Evolutionary conservation across 225 moss, liverwort and hornwort genomes (phyloP).

Genomic region (Neckera pumila): DNA sequence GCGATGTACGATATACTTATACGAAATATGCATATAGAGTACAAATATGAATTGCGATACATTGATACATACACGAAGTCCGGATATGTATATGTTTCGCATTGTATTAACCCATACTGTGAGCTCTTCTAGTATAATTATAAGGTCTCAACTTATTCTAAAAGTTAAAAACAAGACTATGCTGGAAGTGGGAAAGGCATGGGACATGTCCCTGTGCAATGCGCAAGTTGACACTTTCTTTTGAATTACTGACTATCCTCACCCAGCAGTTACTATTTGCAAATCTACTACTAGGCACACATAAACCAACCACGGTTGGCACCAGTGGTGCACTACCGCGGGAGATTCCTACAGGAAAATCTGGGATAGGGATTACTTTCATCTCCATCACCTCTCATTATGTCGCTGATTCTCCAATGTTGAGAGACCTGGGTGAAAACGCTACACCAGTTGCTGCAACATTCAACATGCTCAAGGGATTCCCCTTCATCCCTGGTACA

Average conservation of each 20-base stretch:
- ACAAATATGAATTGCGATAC: too few species aligned
- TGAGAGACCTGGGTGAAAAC: neutral
- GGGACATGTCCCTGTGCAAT: too few species aligned
- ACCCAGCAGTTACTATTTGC: neutral
- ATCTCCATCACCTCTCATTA: neutral
- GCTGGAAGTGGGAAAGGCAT: neutral
- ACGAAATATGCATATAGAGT: accelerated
- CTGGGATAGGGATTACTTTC: neutral
- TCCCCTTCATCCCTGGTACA: neutral
- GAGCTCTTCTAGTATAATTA: neutral
- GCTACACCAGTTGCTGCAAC: neutral
- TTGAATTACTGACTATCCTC: neutral
- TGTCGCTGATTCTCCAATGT: neutral
- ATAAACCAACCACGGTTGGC: neutral
- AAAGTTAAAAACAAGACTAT: neutral
- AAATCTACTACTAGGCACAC: neutral
- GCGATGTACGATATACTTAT: neutral
- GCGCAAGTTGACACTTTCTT: neutral
- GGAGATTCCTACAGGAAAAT: too few species aligned
- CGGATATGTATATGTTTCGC: neutral
- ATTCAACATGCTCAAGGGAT: neutral
- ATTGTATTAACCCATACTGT: neutral
- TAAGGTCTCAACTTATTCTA: neutral
- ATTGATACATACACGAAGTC: neutral
- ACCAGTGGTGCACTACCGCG: too few species aligned